Base-by-base conservation (phyloP, 2,329 filamentous ascomycete genomes). In the Clonostachys solani region DNA sequence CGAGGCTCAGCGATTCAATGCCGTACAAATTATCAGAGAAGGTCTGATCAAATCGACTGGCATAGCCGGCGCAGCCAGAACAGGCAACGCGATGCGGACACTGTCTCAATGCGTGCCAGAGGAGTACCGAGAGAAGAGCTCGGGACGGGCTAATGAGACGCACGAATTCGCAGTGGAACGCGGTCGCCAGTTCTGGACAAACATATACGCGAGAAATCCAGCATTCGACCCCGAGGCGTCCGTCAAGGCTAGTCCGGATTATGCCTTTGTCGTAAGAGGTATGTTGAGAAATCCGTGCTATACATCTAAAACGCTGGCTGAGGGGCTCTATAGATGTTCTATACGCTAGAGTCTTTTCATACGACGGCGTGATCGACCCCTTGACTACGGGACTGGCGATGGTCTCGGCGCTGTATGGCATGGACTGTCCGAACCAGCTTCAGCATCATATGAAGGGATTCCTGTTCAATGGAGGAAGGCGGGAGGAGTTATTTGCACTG, bases 181-280 rank as follows among this genome's bases (percentile, higher is more conserved):
- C 7, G 51, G 51, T 3, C 33, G 41, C n/a, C 47, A 49, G 17
- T 53, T 53, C 41, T 49, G 46, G 42, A 40, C 12, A 18, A 49
- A 46, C 15, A 53, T 53, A 33, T 53, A 53, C 35, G 45, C 42
- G 12, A 23, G 49, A 15, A 53, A 53, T 23, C 45, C 42, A 19
- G 47, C 43, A 23, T 53, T 53, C 43, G 51, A 53, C 36, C 49
- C 49, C 8, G 42, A 51, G 15, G 51, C 49, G 17, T 48, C 49
- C 4, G 47, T 49, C 35, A 40, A 46, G 33, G 51, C 51, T 9
- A 53, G 51, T 35, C 49, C 51, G 19, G 51, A 53, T 33, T 53
- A 53, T 35, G 45, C 49, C 40, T 53, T 49, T 40, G 47, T 53
- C 15, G 50, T 53, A 34, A 44, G 49, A 51, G 51, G 51, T 51